Base-by-base conservation (phyloP, 331 rosid genomes). In the Rosa hybrid region DNA sequence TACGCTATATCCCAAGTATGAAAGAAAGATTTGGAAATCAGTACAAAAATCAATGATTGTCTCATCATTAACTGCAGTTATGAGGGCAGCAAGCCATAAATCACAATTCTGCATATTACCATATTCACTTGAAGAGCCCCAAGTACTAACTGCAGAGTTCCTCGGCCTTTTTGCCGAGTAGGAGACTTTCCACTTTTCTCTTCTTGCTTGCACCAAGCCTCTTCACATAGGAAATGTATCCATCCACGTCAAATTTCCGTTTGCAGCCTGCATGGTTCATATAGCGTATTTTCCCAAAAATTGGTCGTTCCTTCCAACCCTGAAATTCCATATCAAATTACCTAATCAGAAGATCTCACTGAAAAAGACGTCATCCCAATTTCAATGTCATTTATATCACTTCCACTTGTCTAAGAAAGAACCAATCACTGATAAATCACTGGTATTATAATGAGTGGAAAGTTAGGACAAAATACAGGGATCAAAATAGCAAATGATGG, bases 181-280 rank as follows among this genome's bases (percentile, higher is more conserved):
- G 76, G 75, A 83, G 65, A 78, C 23, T 75, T 75, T 84, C 94
- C 5, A 97, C 84, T 79, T 88, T 91, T 80, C 98, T 87, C 84
- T 91, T 95, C 85, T 86, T 90, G 68, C 78, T 63, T 18, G 88
- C 94, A 63, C 92, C 86, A 72, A 90, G 56, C 78, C 78, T 86
- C 75, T 87, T 86, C 44, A 89, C 89, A 79, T 90, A 88, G 48
- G 90, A 72, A 65, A 92, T 83, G 82, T 95, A 95, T 76, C 83
- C 90, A 68, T 95, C 97, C 0, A 95, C 98, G 41, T 91, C 93
- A 77, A 92, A 92, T 88, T 95, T 95, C 85, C 99, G 91, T 88
- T 93, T 91, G 93, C 98, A 95, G 17, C 99, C 97, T 60, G 90
- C 98, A 56, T 82, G 91, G 81, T 92, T 95, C 98, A 95, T 95